Base-by-base conservation (phyloP, 257 asterid genomes). In the Cordia subcordata region DNA sequence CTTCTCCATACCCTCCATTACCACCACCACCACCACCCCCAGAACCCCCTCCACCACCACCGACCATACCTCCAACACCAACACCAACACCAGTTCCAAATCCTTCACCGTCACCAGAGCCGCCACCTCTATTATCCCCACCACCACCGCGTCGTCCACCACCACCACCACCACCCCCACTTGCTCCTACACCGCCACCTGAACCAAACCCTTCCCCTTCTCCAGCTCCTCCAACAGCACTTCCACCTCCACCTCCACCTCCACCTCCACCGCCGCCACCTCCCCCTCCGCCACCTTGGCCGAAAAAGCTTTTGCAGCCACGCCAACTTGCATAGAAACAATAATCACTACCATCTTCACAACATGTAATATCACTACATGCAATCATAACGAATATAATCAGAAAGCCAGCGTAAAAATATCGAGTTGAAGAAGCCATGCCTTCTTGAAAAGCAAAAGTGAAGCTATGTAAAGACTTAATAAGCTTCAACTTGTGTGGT, bases 251-350 rank as follows among this genome's bases (percentile, higher is more conserved):
- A 27, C 35, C 35, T 27, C 35, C 35, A 27, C 35, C n/a, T n/a
- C n/a, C 35, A 27, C 35, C 35, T 27, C 4, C 35, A 27, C 35
- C 35, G 3, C 35, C 35, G 3, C 35, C 35, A 0, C 59, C 68
- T 11, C 68, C 64, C 18, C 67, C 73, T 46, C 65, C 58, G 0
- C 72, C 38, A 5, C 13, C 33, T 18, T 32, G 51, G 38, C 56
- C 22, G 32, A 10, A 55, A 61, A 55, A 68, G 33, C 57, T 62
- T 6, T 50, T 62, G 49, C 74, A 68, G 9, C 60, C 74, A 55
- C 44, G 74, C 69, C 74, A 56, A 16, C 35, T 53, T 53, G 38
- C 49, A 59, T 61, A 62, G 54, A 49, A n/a, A 23, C 74, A 69
- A 51, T 46, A 62, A 59, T 62, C 68, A 62, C 61, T 58, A 54